A percentile compares a stretch with the other conserved stretches of the same genome.
Conservation (phyloP, 73 alveolate genomes). For the Paraurostyla sp. region DNA sequence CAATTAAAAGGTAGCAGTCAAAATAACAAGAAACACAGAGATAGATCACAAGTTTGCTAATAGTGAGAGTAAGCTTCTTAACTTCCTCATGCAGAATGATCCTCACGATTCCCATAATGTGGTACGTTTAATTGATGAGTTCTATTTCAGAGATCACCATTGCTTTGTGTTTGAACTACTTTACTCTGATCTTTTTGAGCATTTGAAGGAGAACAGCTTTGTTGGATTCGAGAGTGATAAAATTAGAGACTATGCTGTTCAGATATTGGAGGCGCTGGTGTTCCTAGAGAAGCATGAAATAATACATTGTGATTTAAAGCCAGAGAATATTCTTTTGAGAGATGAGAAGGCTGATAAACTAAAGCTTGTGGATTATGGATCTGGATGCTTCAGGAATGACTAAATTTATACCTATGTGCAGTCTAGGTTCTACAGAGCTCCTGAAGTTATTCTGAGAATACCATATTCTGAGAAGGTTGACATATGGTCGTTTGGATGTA, state of each 20-base stretch:
- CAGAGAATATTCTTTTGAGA: slow-evolving; percentile 83
- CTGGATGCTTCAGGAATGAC: slow-evolving; percentile 79
- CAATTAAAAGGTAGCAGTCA: slow-evolving; percentile 44
- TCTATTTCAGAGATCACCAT: slow-evolving; percentile 71
- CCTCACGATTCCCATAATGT: slow-evolving; percentile 57
- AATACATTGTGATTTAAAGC: slow-evolving; percentile 88
- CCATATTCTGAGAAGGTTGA: slow-evolving; percentile 69
- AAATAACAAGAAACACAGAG: slow-evolving; percentile 59
- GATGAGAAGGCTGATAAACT: slow-evolving; percentile 67
- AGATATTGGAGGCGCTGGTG: slow-evolving; percentile 49
- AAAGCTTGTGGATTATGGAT: slow-evolving; percentile 90
- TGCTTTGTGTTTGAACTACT: slow-evolving; percentile 73
- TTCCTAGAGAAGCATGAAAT: slow-evolving; percentile 58
- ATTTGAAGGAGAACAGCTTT: slow-evolving; percentile 63
- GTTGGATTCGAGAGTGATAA: slow-evolving; percentile 54
- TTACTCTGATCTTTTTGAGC: slow-evolving; percentile 59
- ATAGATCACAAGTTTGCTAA: slow-evolving; percentile 59
- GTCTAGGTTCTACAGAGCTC: slow-evolving; percentile 71
- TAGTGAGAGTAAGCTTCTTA: slow-evolving; percentile 57
- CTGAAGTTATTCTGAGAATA: slow-evolving; percentile 70
- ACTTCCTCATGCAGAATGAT: slow-evolving; percentile 55
- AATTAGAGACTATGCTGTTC: slow-evolving; percentile 65
- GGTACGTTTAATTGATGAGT: slow-evolving; percentile 49
- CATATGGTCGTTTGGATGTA: slow-evolving; percentile 75
- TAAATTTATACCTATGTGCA: slow-evolving; percentile 74